These are phyloP conservation scores for Solanum hybrid DNA, from an alignment of 305 asterid genomes.

Conservation along the genomic window DNA sequence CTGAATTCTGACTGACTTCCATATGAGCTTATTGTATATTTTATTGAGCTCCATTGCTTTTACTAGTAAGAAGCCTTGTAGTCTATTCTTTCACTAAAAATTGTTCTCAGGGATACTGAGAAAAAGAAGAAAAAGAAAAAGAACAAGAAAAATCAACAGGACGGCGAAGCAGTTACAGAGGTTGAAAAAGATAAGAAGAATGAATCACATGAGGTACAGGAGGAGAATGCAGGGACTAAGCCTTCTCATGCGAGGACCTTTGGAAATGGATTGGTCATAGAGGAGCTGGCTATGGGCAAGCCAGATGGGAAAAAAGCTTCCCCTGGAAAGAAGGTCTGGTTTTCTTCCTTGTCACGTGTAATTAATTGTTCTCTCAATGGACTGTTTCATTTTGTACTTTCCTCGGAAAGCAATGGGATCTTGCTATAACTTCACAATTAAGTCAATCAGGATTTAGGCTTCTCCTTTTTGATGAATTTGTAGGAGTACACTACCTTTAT, in stretches of 20 bases:
- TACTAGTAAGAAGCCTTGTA: neutral
- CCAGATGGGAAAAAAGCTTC: constrained; percentile 83
- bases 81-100: neutral
- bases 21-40: neutral
- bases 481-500: neutral
- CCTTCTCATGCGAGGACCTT: constrained; percentile 55
- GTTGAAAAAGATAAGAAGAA: constrained; percentile 23
- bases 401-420: neutral
- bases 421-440: neutral
- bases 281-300: constrained; percentile 85
- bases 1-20: neutral
- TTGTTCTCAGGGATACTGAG: constrained; percentile 41
- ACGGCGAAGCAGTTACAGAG: constrained; percentile 21
- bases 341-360: neutral
- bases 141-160: constrained; percentile 45
- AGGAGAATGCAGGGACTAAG: constrained; percentile 32
- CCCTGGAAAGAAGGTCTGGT: constrained; percentile 65
- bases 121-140: constrained; percentile 49
- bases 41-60: neutral
- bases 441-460: neutral
- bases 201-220: constrained; percentile 28
- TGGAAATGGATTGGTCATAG: constrained; percentile 75
- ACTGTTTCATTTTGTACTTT: neutral
- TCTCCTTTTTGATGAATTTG: neutral
- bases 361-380: neutral